Evolutionary conservation across 2,329 filamentous ascomycete genomes (phyloP).

Genomic region (Apiospora phragmitis): DNA sequence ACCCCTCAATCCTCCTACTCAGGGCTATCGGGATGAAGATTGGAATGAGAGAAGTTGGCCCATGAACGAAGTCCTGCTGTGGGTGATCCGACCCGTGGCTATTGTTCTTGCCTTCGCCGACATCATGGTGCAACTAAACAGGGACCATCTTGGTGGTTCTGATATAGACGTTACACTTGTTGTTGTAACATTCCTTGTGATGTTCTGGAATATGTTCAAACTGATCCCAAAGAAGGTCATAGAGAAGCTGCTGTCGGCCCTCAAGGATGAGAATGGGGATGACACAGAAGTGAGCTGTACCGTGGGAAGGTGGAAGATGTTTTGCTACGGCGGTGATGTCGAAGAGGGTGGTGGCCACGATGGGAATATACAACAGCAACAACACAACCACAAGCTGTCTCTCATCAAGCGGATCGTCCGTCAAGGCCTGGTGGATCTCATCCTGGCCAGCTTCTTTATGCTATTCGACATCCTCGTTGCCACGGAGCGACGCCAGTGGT

Average conservation of each 20-base stretch:
- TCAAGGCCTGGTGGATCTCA: not conserved
- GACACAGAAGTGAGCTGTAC: constrained; percentile 3
- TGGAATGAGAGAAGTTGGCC: not conserved
- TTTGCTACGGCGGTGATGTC: constrained; percentile 1
- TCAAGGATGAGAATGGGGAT: not conserved
- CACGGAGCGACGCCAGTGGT: not conserved
- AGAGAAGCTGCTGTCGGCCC: not conserved
- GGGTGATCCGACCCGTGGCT: not conserved
- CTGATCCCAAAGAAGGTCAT: not conserved
- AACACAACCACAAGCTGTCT: not conserved
- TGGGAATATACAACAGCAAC: not conserved
- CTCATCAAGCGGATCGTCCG: not conserved
- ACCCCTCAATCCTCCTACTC: not conserved
- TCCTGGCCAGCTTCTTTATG: not conserved
- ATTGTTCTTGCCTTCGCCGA: not conserved
- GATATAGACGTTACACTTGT: not conserved
- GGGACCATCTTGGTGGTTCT: too few relatives aligned
- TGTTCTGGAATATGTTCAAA: constrained; percentile 8
- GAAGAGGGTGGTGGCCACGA: not conserved
- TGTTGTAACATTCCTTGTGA: not conserved
- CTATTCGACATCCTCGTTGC: not conserved
- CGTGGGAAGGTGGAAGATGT: constrained; percentile 10
- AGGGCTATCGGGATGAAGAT: not conserved
- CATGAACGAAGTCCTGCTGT: not conserved
- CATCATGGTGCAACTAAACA: not conserved